These are phyloP conservation scores for Talaromyces atroroseus DNA, from an alignment of 2,329 filamentous ascomycete genomes.

Conservation along the genomic window DNA sequence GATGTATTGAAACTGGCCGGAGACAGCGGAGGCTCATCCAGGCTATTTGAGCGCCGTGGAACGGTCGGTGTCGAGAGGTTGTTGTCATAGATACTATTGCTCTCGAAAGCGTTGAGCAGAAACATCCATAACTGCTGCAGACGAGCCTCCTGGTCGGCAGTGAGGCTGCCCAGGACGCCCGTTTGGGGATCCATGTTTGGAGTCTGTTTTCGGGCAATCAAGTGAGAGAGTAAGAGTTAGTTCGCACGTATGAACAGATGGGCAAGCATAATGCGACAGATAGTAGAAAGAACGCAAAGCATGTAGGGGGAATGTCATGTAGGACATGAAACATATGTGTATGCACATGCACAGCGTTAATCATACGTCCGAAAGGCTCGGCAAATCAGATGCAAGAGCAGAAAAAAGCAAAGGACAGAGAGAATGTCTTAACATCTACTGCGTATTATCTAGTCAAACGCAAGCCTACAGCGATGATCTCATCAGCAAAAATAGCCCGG, in stretches of 20 bases:
- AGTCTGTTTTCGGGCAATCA: not conserved
- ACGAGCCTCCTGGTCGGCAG: constrained; percentile 77
- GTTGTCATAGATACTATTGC: constrained; percentile 34
- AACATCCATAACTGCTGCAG: constrained; percentile 78
- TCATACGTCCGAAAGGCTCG: not conserved
- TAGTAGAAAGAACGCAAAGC: not conserved
- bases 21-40: constrained; percentile 9
- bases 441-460: too few relatives aligned
- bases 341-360: constrained; percentile 2
- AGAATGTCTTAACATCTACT: not conserved
- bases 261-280: not conserved
- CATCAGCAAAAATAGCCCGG: not conserved
- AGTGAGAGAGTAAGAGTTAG: not conserved
- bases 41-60: constrained; percentile 3
- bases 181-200: constrained; percentile 7
- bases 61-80: constrained; percentile 35
- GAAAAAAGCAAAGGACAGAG: not conserved
- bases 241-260: not conserved
- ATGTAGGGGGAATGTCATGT: not conserved
- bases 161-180: constrained; percentile 79
- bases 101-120: constrained; percentile 56
- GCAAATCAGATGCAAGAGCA: constrained; percentile 4
- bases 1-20: constrained; percentile 11
- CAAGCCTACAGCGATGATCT: not conserved
- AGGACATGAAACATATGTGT: not conserved